phyloP scores from a whole-genome alignment of 1,139 yeast species.

The Hanseniaspora gamundiae region DNA sequence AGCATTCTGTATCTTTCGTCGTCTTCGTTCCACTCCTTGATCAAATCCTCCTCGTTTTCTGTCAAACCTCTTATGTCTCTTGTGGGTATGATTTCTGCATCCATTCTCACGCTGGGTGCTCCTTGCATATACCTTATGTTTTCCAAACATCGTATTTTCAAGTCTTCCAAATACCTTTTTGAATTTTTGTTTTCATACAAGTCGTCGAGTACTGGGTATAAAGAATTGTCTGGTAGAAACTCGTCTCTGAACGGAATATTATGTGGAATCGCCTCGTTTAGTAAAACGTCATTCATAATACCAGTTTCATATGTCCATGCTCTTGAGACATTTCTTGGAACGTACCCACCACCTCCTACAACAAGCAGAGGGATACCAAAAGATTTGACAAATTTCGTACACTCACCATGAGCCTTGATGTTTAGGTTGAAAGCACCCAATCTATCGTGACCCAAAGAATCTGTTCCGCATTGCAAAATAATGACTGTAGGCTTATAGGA shows the following conservation, averaged over 20 bases:
- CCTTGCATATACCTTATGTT: slow-evolving; percentile 71
- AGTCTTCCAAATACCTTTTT: slow-evolving; percentile 71
- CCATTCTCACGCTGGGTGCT: slow-evolving; percentile 94
- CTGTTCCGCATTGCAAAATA: slow-evolving; percentile 96
- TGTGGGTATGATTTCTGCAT: slow-evolving; percentile 70
- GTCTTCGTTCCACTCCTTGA: slow-evolving; percentile 38
- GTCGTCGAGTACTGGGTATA: slow-evolving; percentile 86
- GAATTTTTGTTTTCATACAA: slow-evolving; percentile 80
- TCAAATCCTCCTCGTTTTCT: slow-evolving; percentile 35
- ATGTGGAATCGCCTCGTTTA: slow-evolving; percentile 68
- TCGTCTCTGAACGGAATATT: slow-evolving; percentile 72
- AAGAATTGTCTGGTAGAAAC: slow-evolving; percentile 84
- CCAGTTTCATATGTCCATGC: slow-evolving; percentile 95
- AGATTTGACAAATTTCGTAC: slow-evolving; percentile 75
- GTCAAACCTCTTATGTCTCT: slow-evolving; percentile 47
- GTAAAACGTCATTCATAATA: slow-evolving; percentile 62
- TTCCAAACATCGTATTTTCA: slow-evolving; percentile 66
- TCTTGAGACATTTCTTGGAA: slow-evolving; percentile 88
- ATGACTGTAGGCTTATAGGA: slow-evolving; percentile 83
- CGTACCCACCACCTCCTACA: slow-evolving; percentile 95
- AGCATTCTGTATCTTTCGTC: slow-evolving; percentile 29
- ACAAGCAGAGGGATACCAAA: slow-evolving; percentile 86
- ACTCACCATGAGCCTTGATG: slow-evolving; percentile 88
- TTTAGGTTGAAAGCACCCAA: slow-evolving; percentile 88
- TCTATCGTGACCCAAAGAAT: slow-evolving; percentile 85